These are phyloP conservation scores for Mollisia scopiformis DNA, from an alignment of 2,329 filamentous ascomycete species.

Conservation along the genomic window DNA sequence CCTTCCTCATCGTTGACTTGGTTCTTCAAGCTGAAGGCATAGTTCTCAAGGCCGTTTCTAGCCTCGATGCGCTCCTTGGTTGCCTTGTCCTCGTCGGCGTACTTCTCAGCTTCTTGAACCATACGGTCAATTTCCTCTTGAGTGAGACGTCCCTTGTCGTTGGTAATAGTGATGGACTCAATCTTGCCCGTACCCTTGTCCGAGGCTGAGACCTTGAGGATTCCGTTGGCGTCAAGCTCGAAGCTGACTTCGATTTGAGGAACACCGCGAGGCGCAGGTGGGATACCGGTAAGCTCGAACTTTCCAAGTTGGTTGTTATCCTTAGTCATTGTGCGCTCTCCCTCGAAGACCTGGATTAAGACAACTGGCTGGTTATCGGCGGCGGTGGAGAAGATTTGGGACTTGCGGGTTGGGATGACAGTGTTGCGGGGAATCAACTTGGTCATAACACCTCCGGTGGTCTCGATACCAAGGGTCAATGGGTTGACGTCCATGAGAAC, in stretches of 20 bases:
- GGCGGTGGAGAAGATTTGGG: slow-evolving; percentile 95
- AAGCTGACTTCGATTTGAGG: slow-evolving; percentile 99
- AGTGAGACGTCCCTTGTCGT: slow-evolving; percentile 97
- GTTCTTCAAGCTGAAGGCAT: slow-evolving; percentile 98
- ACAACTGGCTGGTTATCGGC: slow-evolving; percentile 97
- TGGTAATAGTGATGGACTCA: slow-evolving; percentile 98
- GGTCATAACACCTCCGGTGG: slow-evolving; percentile 96
- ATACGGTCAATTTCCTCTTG: slow-evolving; percentile 99
- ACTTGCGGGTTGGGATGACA: slow-evolving; percentile 93
- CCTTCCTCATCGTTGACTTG: slow-evolving; percentile 96
- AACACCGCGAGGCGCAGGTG: slow-evolving; percentile 91
- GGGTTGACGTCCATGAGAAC: slow-evolving; percentile 98
- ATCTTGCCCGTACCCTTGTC: slow-evolving; percentile 99
- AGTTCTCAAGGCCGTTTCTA: slow-evolving; percentile 97
- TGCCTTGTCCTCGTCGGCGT: slow-evolving; percentile 98
- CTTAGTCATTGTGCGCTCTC: slow-evolving; percentile 92
- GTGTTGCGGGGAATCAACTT: slow-evolving; percentile 96
- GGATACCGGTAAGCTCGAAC: slow-evolving; percentile 96
- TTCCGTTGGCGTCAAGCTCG: slow-evolving; percentile 97
- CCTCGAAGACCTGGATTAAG: slow-evolving; percentile 93
- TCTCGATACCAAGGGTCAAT: slow-evolving; percentile 95
- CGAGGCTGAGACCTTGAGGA: slow-evolving; percentile 91
- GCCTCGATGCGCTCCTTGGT: slow-evolving; percentile 96
- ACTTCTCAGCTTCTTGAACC: slow-evolving; percentile 98
- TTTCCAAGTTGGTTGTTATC: slow-evolving; percentile 98